Conservation (phyloP, 495 filamentous ascomycete species). For the Neohortaea acidophila region DNA sequence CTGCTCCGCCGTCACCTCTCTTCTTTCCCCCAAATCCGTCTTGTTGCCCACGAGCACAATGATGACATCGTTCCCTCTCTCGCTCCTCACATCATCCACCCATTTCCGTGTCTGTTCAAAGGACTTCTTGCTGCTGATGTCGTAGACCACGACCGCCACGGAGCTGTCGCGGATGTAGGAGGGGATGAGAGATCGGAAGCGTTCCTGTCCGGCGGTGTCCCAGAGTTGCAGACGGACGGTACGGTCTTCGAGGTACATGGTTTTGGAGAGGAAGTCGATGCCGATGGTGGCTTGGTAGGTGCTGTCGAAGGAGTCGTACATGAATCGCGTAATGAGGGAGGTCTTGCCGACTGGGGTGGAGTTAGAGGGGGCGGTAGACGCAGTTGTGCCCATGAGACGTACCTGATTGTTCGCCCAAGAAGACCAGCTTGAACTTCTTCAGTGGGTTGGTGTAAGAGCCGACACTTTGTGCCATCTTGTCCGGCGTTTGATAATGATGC, state of each 20-base stretch:
- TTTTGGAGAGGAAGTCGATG: slow-evolving; percentile 99
- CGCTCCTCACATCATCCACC: slow-evolving; percentile 95
- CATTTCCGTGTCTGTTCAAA: slow-evolving; percentile 98
- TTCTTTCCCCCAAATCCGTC: slow-evolving; percentile 94
- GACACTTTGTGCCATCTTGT: slow-evolving; percentile 36
- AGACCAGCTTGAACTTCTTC: slow-evolving; percentile 99
- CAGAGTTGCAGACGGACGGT: slow-evolving; percentile 94
- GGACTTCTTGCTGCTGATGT: slow-evolving; percentile 90
- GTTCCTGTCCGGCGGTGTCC: slow-evolving; percentile 96
- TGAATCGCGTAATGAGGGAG: slow-evolving; percentile 95
- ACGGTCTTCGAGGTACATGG: slow-evolving; percentile 98
- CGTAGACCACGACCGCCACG: slow-evolving; percentile 95
- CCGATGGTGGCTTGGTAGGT: slow-evolving; percentile 99
- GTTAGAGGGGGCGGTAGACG: slow-evolving; percentile 5
- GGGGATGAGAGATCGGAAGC: slow-evolving; percentile 90
- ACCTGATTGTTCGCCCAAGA: slow-evolving; percentile 97
- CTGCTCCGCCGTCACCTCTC: slow-evolving; percentile 84
- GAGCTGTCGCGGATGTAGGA: slow-evolving; percentile 96
- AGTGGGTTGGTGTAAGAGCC: slow-evolving; percentile 95
- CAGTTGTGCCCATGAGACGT: too few species aligned
- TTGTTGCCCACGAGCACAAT: slow-evolving; percentile 98
- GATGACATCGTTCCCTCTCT: slow-evolving; percentile 94
- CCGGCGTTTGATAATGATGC: too few species aligned
- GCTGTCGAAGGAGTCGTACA: slow-evolving; percentile 99
- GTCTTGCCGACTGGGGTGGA: slow-evolving; percentile 75